These are phyloP conservation scores for Aspergillus bombycis DNA, from an alignment of 2,329 filamentous ascomycete species.

Conservation along the genomic window DNA sequence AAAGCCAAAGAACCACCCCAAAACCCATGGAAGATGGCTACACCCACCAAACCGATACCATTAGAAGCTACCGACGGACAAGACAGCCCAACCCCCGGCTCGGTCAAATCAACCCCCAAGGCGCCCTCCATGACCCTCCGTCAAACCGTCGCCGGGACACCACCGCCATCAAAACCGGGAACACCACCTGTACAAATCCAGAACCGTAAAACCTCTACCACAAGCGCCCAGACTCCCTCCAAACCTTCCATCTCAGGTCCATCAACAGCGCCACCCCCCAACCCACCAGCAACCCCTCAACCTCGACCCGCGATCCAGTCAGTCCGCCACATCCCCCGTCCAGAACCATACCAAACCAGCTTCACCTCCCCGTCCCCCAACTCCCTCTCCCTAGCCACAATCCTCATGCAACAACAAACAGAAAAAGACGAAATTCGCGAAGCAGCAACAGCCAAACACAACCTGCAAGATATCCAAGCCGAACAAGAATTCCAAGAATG, in stretches of 20 bases:
- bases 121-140: slow-evolving; percentile 61
- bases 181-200: slow-evolving; percentile 51
- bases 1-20: slow-evolving; percentile 39
- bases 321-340: slow-evolving; percentile 54
- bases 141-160: slow-evolving; percentile 59
- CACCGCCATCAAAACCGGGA: slow-evolving; percentile 32
- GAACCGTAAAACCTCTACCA: slow-evolving; percentile 29
- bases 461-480: slow-evolving; percentile 90
- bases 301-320: slow-evolving; percentile 40
- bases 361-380: slow-evolving; percentile 59
- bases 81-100: slow-evolving; percentile 15
- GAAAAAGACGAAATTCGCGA: slow-evolving; percentile 84
- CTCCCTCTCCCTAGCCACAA: slow-evolving; percentile 80
- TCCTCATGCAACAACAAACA: slow-evolving; percentile 81
- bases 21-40: slow-evolving; percentile 67
- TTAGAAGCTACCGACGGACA: slow-evolving; percentile 43
- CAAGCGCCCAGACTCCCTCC: slow-evolving; percentile 18
- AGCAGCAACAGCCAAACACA: slow-evolving; percentile 78
- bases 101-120: slow-evolving; percentile 35
- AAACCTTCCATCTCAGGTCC: slow-evolving; percentile 25
- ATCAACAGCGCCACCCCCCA: slow-evolving; percentile 46
- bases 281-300: slow-evolving; percentile 23
- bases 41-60: slow-evolving; percentile 19
- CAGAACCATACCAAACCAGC: slow-evolving; percentile 30
- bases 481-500: slow-evolving; percentile 91